A percentile compares a stretch with the other conserved stretches of the same genome.
Evolutionary conservation across 2,329 filamentous ascomycete genomes (phyloP).

Genomic region (Fusarium dimerum): DNA sequence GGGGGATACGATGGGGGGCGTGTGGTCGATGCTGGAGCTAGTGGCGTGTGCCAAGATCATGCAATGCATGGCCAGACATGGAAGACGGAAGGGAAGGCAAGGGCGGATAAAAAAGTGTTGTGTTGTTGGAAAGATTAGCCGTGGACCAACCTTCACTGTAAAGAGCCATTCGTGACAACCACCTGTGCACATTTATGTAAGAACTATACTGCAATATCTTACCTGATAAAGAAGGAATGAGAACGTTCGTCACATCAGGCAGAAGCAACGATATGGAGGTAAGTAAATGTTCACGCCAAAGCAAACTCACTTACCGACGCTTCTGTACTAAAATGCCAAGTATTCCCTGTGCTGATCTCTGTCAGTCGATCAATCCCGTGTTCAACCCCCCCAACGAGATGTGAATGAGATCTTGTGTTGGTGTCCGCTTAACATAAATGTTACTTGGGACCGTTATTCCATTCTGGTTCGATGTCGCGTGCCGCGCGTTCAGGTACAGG

Average conservation of each 20-base stretch:
- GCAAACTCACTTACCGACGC: not conserved
- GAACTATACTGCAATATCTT: too few relatives aligned
- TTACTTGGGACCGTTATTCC: slow-evolving; percentile 1
- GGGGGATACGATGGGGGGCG: not conserved
- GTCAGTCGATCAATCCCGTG: not conserved
- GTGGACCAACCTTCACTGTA: too few relatives aligned
- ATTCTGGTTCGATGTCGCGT: slow-evolving; percentile 14
- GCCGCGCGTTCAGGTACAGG: slow-evolving; percentile 20
- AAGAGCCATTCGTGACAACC: too few relatives aligned
- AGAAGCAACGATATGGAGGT: too few relatives aligned
- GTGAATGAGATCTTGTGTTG: not conserved
- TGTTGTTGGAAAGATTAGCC: too few relatives aligned
- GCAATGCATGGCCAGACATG: not conserved
- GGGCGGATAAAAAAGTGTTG: too few relatives aligned
- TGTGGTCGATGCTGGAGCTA: not conserved
- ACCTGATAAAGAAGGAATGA: too few relatives aligned
- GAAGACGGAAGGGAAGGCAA: too few relatives aligned
- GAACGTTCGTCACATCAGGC: too few relatives aligned
- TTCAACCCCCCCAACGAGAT: not conserved
- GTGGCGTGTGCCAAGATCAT: not conserved
- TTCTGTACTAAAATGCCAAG: not conserved
- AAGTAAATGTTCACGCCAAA: not conserved
- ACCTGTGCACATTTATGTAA: too few relatives aligned
- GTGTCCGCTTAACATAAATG: not conserved
- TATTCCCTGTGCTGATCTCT: not conserved